Evolutionary conservation across 208 protist species (phyloP).

Genomic region (Naegleria fowleri): DNA sequence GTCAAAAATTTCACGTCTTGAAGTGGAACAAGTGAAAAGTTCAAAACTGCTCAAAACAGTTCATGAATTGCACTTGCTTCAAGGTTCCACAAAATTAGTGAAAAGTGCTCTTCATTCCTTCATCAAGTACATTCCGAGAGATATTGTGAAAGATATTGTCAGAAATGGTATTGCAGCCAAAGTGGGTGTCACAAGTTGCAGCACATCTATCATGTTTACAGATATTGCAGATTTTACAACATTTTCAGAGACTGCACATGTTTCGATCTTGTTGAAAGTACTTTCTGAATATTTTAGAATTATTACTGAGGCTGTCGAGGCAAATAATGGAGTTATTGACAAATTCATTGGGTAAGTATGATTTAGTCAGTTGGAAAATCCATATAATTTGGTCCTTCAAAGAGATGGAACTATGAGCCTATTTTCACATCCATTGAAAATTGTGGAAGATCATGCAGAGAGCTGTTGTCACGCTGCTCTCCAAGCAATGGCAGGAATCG

Average conservation of each 20-base stretch:
- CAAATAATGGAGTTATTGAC: background rate
- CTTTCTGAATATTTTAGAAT: background rate
- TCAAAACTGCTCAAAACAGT: background rate
- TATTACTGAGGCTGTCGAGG: background rate
- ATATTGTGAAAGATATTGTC: background rate
- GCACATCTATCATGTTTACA: background rate
- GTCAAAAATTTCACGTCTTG: background rate
- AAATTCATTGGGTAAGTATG: conserved; percentile 8
- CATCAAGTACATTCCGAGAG: background rate
- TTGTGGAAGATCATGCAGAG: background rate
- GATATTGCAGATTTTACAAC: conserved; percentile 28
- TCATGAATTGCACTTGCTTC: background rate
- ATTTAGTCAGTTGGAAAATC: no score
- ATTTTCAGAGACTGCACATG: background rate
- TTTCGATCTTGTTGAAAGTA: background rate
- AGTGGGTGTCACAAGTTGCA: background rate
- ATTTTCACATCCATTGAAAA: background rate
- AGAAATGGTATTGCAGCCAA: background rate
- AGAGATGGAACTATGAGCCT: conserved; percentile 18
- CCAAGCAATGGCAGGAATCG: background rate
- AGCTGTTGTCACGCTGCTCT: background rate
- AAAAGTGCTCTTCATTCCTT: background rate
- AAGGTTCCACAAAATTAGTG: background rate
- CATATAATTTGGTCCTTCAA: no score
- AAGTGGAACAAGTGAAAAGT: background rate